Percentiles rank a stretch among this genome's conserved stretches.
These are phyloP conservation scores for Raddia distichophylla DNA, from an alignment of 176 grass and related monocot genomes.

Conservation along the genomic window DNA sequence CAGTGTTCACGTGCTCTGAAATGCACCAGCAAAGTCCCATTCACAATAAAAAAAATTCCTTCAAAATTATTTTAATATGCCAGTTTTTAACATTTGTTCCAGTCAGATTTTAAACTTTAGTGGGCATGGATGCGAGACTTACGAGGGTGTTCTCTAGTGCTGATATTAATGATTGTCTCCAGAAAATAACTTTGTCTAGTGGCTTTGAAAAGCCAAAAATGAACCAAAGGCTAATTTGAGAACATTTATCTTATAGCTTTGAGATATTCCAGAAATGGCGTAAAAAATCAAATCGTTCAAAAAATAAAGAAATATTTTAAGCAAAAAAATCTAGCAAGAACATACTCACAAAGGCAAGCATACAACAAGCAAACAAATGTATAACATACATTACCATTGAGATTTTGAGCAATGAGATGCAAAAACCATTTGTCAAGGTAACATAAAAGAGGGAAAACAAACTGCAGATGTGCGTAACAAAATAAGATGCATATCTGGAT, in stretches of 20 bases:
- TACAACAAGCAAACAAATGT: background rate
- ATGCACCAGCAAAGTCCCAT: background rate
- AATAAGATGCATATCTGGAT: slow-evolving; percentile 6
- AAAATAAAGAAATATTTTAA: too few species aligned
- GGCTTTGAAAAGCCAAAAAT: too few species aligned
- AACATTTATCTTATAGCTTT: too few species aligned
- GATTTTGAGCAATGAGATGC: background rate
- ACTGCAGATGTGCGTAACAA: background rate
- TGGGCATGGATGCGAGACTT: background rate
- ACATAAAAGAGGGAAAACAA: background rate
- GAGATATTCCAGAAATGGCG: too few species aligned
- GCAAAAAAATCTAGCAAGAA: too few species aligned
- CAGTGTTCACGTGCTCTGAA: background rate
- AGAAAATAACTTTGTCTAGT: too few species aligned
- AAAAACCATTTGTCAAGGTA: slow-evolving; percentile 15
- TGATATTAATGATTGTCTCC: too few species aligned
- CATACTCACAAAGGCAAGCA: background rate
- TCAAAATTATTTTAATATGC: background rate
- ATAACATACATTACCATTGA: background rate
- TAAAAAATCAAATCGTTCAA: too few species aligned
- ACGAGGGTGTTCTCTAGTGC: background rate
- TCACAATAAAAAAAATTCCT: background rate
- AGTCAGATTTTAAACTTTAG: background rate
- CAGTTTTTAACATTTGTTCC: background rate
- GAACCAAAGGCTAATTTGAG: too few species aligned